Base-by-base conservation (phyloP, 345 rosid genomes). In the Eucalyptus tenuipes region DNA sequence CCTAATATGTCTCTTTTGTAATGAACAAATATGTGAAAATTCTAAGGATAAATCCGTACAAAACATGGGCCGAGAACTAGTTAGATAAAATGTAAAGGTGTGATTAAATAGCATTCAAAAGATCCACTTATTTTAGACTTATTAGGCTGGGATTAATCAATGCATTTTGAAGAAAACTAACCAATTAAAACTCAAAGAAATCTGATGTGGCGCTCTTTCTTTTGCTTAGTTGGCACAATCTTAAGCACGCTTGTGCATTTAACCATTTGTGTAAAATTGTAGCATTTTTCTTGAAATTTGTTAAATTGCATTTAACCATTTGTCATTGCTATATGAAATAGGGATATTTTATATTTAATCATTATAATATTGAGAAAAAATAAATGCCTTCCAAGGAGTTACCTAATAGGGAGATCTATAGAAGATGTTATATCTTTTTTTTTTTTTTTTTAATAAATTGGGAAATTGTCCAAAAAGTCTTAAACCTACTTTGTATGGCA, bases 401-500 rank as follows among this genome's bases (percentile, higher is more conserved):
- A 8, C 61, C 29, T 55, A 55, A 22, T 55, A 55, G 29, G 29
- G 61, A 55, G 29, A 22, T 55, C 61, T 55, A 22, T 8, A 22
- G 12, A 22, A 55, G 61, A 55, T 22, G 61, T 55, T 24, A 55
- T 12, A 53, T 20, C 10, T 49, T 49, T 49, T 15, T 3, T 10
- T 3, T 47, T 47, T 11, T 47, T 11, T 47, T 48, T n/a, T n/a
- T n/a, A n/a, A n/a, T 49, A 4, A 40, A 40, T 4, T 50, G 12
- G 5, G 0, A 53, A 53, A 55, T 22, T 55, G 13, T 55, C 61
- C 27, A 55, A 55, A 53, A 55, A 55, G 4, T 55, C 2, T 24
- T 20, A 55, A 22, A 22, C 1, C 0, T 55, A 22, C 3, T n/a
- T n/a, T 1, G 4, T 0, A 9, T 24, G 27, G 0, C 61, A 55